Evolutionary conservation across 768 basidiomycete genomes (phyloP).

Genomic region (Thelephora ganbajun): DNA sequence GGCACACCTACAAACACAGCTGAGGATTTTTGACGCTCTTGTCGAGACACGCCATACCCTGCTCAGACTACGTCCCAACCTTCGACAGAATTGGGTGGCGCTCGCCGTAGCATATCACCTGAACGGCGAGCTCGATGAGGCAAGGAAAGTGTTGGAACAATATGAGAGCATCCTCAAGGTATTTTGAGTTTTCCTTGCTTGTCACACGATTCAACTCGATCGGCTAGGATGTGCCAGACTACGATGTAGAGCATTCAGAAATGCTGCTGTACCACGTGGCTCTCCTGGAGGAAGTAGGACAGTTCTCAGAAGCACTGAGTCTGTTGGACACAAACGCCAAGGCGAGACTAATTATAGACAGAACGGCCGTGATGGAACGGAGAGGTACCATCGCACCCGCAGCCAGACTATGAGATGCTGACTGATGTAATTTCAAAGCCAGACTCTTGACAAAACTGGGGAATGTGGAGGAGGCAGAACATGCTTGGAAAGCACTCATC

Average conservation of each 20-base stretch:
- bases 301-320: conserved; percentile 42
- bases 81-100: conserved; percentile 82
- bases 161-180: conserved; percentile 67
- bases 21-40: conserved; percentile 64
- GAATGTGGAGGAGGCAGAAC: conserved; percentile 53
- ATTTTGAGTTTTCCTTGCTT: neutral
- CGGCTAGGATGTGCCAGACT: conserved; percentile 54
- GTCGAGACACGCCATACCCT: conserved; percentile 75
- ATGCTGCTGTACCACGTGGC: conserved; percentile 63
- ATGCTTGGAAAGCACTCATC: conserved; percentile 69
- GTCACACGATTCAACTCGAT: conserved; percentile 5
- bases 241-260: conserved; percentile 79
- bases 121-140: conserved; percentile 56
- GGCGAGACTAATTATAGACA: conserved; percentile 55
- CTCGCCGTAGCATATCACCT: conserved; percentile 84
- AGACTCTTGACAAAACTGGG: conserved; percentile 60
- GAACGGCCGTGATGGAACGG: conserved; percentile 49
- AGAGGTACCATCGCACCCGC: conserved; percentile 32
- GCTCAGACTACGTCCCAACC: conserved; percentile 63
- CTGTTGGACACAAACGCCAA: conserved; percentile 54
- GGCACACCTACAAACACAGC: conserved; percentile 78
- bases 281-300: conserved; percentile 60
- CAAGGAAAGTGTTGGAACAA: conserved; percentile 57
- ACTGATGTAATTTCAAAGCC: conserved; percentile 29
- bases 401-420: conserved; percentile 3